These are phyloP conservation scores for Termitomyces sp. DNA, from an alignment of 768 basidiomycete species.

Conservation along the genomic window DNA sequence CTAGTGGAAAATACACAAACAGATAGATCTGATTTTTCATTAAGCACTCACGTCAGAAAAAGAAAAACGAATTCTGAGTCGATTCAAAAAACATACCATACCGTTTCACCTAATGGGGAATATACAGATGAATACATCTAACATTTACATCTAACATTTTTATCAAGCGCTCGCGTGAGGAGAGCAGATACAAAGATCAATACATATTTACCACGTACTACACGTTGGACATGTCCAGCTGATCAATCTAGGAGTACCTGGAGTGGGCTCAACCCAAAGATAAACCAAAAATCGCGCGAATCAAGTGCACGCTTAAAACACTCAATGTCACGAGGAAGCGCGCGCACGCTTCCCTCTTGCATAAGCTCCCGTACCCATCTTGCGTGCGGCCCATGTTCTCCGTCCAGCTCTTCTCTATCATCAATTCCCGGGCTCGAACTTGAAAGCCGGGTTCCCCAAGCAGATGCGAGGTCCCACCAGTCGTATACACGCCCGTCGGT, in stretches of 20 bases:
- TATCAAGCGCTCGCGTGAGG: not conserved
- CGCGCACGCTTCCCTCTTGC: constrained; percentile 41
- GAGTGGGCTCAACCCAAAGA: constrained; percentile 37
- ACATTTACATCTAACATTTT: too few relatives aligned
- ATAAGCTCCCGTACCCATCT: constrained; percentile 57
- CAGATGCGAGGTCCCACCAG: constrained; percentile 62
- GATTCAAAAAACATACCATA: too few relatives aligned
- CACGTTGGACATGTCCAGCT: not conserved
- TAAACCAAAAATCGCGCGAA: constrained; percentile 55
- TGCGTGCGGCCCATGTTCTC: constrained; percentile 31
- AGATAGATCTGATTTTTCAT: too few relatives aligned
- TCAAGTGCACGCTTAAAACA: constrained; percentile 49
- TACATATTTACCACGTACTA: not conserved
- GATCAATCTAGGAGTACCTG: constrained; percentile 26
- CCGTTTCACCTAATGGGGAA: too few relatives aligned
- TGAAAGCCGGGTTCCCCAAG: constrained; percentile 34
- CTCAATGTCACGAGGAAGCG: constrained; percentile 45
- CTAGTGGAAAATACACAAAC: too few relatives aligned
- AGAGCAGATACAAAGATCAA: not conserved
- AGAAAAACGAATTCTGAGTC: not conserved
- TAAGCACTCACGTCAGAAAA: not conserved
- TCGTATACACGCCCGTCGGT: constrained; percentile 55
- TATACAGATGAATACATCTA: too few relatives aligned
- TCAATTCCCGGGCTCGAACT: too few relatives aligned
- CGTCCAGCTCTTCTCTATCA: not conserved